Base-by-base conservation (phyloP, 768 basidiomycete genomes). In the Tephrocybe sp. region DNA sequence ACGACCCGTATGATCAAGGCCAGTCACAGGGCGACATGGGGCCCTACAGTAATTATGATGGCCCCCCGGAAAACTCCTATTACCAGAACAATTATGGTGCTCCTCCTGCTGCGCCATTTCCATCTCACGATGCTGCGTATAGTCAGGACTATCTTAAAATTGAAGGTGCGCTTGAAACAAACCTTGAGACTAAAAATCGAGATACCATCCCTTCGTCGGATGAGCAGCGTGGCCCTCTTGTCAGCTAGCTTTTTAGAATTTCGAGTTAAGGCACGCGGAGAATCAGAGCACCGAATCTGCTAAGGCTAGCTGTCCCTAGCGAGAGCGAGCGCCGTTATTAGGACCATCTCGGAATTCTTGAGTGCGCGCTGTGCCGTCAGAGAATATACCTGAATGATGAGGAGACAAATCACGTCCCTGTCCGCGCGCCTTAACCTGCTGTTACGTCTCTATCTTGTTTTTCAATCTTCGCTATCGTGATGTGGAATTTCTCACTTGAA, bases 141-240 rank as follows among this genome's bases (percentile, higher is more conserved):
- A 67, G 75, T 67, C 83, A 86, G 71, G 83, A 74, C 55, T 87
- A 79, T 68, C 56, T 64, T 55, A 81, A 79, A 71, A 79, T 71
- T 73, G 89, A 91, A 92, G 89, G 89, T 92, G 81, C 89, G 89
- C 88, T 85, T 72, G 76, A 80, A 78, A 68, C 19, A 49, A 37
- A 40, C 47, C 60, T 82, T 83, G 71, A 83, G 79, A 81, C 75
- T 82, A 66, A 79, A 75, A 64, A n/a, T 54, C 53, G 60, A 61
- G 49, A 60, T 66, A 65, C 66, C 32, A 11, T 24, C 12, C 13
- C 25, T 9, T 39, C 39, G 49, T 62, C 61, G 70, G 65, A 74
- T 68, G 58, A 63, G 69, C 60, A 72, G 72, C 72, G 68, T 25
- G 31, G 16, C 35, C 27, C 11, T 31, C n/a, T 25, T 32, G 53